Evolutionary conservation across 2,329 filamentous ascomycete species (phyloP).

Genomic region (Fusarium marasasianum): DNA sequence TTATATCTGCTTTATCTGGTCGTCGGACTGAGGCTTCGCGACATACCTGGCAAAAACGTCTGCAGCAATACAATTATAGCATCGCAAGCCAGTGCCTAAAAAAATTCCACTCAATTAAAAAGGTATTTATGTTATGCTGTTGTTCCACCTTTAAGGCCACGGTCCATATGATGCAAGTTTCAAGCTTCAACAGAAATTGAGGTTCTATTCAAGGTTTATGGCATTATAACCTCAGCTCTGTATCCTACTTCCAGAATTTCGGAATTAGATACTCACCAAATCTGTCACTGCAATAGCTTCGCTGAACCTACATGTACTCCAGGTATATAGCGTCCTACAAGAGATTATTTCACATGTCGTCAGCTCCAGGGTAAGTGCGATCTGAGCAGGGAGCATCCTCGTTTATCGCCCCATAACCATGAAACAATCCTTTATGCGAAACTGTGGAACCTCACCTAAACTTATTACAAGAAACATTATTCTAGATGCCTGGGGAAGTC

Average conservation of each 20-base stretch:
- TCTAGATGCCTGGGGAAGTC: not conserved
- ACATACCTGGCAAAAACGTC: not conserved
- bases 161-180: not conserved
- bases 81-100: not conserved
- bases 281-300: not conserved
- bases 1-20: not conserved
- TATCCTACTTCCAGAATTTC: too few relatives aligned
- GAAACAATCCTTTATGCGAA: conserved; percentile 6
- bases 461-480: not conserved
- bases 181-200: too few relatives aligned
- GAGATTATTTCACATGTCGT: not conserved
- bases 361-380: not conserved
- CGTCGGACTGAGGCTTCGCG: not conserved
- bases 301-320: not conserved
- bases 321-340: not conserved
- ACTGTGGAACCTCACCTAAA: not conserved
- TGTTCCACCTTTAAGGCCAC: not conserved
- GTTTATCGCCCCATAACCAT: not conserved
- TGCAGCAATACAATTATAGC: not conserved
- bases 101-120: too few relatives aligned
- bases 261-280: too few relatives aligned
- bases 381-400: not conserved
- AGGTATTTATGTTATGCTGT: too few relatives aligned
- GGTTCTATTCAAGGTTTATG: not conserved
- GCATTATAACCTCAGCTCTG: too few relatives aligned